These are phyloP conservation scores for Neurospora sp. DNA, from an alignment of 495 filamentous ascomycete genomes.

Conservation along the genomic window DNA sequence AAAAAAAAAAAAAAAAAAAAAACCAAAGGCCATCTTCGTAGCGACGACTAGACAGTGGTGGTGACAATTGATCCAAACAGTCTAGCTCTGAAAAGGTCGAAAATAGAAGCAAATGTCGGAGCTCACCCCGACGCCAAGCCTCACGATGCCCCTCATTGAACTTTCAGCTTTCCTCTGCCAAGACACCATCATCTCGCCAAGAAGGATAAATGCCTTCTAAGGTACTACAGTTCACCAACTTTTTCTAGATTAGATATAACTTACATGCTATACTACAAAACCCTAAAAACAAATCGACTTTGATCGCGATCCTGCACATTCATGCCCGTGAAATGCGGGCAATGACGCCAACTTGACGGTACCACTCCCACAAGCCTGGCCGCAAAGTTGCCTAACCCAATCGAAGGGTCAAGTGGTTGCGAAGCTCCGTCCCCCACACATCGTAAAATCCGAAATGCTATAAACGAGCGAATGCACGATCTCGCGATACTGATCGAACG, in stretches of 20 bases:
- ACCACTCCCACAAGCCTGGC: too few species aligned
- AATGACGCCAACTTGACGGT: background rate
- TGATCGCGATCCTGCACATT: background rate
- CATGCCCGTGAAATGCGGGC: background rate
- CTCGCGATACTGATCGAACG: background rate
- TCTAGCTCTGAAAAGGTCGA: too few species aligned
- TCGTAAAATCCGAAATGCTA: background rate
- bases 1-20: too few species aligned
- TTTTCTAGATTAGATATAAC: background rate
- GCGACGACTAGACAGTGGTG: background rate
- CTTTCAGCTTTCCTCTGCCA: background rate
- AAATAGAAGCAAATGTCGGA: background rate
- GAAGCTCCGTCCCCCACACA: too few species aligned
- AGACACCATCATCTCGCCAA: background rate
- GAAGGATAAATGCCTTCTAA: background rate
- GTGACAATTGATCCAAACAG: background rate
- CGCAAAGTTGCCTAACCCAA: background rate
- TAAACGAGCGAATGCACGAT: background rate
- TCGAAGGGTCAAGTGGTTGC: background rate
- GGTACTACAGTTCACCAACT: background rate
- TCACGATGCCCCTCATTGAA: background rate
- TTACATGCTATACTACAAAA: background rate
- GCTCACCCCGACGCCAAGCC: background rate
- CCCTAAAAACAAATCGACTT: too few species aligned
- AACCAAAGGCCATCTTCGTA: too few species aligned